These are phyloP conservation scores for Paraglomus brasilianum DNA, from an alignment of 192 early-diverging fungal genomes.

Conservation along the genomic window DNA sequence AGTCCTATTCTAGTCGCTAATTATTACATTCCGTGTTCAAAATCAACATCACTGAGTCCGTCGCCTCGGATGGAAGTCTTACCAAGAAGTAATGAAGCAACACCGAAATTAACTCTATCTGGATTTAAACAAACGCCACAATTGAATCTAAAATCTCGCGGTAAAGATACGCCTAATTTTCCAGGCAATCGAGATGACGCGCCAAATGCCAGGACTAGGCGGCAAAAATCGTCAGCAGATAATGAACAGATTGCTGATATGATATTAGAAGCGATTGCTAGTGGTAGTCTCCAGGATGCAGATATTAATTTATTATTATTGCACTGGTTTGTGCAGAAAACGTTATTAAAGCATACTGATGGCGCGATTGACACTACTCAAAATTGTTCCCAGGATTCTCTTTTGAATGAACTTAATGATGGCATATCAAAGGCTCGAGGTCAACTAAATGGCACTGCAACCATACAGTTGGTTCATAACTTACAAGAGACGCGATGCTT, in stretches of 20 bases:
- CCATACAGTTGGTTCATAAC: conserved; percentile 40
- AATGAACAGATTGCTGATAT: too few species aligned
- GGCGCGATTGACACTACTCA: conserved; percentile 44
- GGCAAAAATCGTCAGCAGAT: too few species aligned
- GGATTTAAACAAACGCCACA: background rate
- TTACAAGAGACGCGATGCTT: conserved; percentile 55
- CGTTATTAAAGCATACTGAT: conserved; percentile 45
- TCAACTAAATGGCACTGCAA: conserved; percentile 31
- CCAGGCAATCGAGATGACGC: too few species aligned
- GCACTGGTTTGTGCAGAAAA: conserved; percentile 53
- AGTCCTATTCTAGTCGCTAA: conserved; percentile 16
- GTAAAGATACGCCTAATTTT: too few species aligned
- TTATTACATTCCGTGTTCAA: conserved; percentile 23
- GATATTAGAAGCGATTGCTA: too few species aligned
- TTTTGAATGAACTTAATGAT: conserved; percentile 39
- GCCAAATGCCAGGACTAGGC: too few species aligned
- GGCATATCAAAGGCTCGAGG: conserved; percentile 24
- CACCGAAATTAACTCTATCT: background rate
- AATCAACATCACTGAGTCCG: background rate
- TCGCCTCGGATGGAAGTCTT: background rate
- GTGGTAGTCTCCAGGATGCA: background rate
- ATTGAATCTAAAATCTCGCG: too few species aligned
- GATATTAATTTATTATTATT: conserved; percentile 49
- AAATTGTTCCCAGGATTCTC: conserved; percentile 39
- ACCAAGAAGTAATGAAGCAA: background rate